Base-by-base conservation (phyloP, 192 early-diverging fungal genomes). In the Backusella liffmaniae region DNA sequence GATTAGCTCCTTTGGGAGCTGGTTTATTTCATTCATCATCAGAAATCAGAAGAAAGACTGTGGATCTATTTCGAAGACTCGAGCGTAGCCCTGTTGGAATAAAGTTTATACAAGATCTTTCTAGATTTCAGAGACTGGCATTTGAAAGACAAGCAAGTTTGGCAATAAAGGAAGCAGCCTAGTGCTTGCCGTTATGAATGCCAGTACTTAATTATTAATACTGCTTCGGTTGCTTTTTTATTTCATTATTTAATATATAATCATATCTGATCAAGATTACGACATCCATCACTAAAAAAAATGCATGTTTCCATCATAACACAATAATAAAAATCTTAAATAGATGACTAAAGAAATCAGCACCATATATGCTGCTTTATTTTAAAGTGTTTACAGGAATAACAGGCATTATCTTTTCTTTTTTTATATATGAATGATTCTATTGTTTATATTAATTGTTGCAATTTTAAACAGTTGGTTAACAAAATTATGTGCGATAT, bases 1-100 rank as follows among this genome's bases (percentile, higher is more conserved):
- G 95, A 13, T 78, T 95, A 66, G 87, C 90, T 70, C 93, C 92
- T 44, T 76, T 97, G n/a, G 92, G 92, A 18, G 84, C 88, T 39
- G 96, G 96, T 6, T 85, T 96, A 62, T 95, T 94, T 80, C 92
- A 94, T 75, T 90, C 91, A 6, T 84, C 91, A 23, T 82, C 85
- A 16, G 87, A 83, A 23, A 91, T 95, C 13, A 82, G 94, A 36
- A 71, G 84, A 23, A 88, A 92, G 51, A 90, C 92, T 1, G 88
- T 94, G 21, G 82, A 90, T 36, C 81, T 97, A n/a, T 91, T 97
- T 37, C 85, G 90, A 23, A 84, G 92, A 62, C 81, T 97, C 67
- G 85, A 90, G 69, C 77, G 89, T 32, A 92, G 96, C 80, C 86
- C 84, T 16, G 86, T 90, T 29, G 85, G 85, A 21, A 72, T 36